Conservation (phyloP, 768 basidiomycete species). For the Boletus subparvulus region DNA sequence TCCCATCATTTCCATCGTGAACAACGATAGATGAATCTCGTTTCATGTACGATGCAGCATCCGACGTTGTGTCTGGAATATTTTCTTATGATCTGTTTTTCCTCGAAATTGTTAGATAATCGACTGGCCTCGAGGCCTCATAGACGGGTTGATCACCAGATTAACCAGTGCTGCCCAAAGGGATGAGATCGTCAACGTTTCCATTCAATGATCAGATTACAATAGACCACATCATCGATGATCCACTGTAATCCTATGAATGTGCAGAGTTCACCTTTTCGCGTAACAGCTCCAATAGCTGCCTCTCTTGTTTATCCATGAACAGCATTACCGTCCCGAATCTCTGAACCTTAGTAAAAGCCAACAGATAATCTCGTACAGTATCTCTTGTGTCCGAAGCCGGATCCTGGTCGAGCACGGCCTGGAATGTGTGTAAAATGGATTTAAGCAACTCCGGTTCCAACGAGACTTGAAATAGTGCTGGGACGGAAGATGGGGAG, state of each 20-base stretch:
- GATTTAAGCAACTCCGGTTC: slow-evolving; percentile 63
- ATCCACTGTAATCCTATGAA: slow-evolving; percentile 4
- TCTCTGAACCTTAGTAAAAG: slow-evolving; percentile 55
- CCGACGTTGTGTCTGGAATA: too few species aligned
- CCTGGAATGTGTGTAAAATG: slow-evolving; percentile 52
- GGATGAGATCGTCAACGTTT: too few species aligned
- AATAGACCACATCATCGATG: not conserved
- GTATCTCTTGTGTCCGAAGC: slow-evolving; percentile 11
- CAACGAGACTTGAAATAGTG: slow-evolving; percentile 66
- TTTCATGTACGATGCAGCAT: too few species aligned
- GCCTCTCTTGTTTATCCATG: slow-evolving; percentile 56
- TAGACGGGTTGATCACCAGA: too few species aligned
- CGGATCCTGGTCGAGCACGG: slow-evolving; percentile 26
- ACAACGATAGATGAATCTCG: too few species aligned
- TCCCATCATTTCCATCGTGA: too few species aligned
- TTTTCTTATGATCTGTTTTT: too few species aligned
- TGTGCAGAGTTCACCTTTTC: slow-evolving; percentile 19
- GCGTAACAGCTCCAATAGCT: slow-evolving; percentile 48
- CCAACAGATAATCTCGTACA: slow-evolving; percentile 50
- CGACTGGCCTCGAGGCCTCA: too few species aligned
- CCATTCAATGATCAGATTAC: too few species aligned
- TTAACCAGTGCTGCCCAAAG: too few species aligned
- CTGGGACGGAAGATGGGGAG: slow-evolving; percentile 52
- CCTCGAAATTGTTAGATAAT: too few species aligned
- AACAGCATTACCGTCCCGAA: slow-evolving; percentile 65